Evolutionary conservation across 2,329 filamentous ascomycete genomes (phyloP).

Genomic region (Fusarium solani-melongenae): DNA sequence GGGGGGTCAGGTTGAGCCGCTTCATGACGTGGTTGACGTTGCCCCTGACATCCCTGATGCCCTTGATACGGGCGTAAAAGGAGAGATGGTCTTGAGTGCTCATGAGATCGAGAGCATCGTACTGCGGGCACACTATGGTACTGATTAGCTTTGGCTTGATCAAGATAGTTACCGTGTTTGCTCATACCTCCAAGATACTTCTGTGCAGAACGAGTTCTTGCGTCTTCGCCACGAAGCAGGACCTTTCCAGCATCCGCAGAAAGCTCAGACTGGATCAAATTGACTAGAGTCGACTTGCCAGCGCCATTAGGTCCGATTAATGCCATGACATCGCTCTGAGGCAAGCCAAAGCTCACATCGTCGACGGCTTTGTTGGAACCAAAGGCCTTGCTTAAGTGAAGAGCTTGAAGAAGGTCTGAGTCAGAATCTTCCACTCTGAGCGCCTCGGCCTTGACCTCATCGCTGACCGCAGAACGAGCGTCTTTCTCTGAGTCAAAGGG

Average conservation of each 20-base stretch:
- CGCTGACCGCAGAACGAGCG: background rate
- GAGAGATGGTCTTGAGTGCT: conserved; percentile 81
- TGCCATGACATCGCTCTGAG: conserved; percentile 76
- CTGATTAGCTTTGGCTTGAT: background rate
- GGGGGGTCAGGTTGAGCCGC: conserved; percentile 77
- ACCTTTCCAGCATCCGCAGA: conserved; percentile 63
- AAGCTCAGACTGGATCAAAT: background rate
- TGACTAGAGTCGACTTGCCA: conserved; percentile 79
- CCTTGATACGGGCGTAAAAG: conserved; percentile 85
- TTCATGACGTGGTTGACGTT: conserved; percentile 79
- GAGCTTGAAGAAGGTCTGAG: conserved; percentile 66
- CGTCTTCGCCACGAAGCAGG: conserved; percentile 79
- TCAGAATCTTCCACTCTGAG: conserved; percentile 45
- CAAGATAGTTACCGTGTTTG: conserved; percentile 75
- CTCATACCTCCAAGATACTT: conserved; percentile 75
- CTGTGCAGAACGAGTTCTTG: conserved; percentile 66
- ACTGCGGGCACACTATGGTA: conserved; percentile 84
- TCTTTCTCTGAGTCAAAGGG: background rate
- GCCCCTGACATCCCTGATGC: conserved; percentile 74
- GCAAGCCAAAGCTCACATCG: conserved; percentile 77
- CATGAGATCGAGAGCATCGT: conserved; percentile 86
- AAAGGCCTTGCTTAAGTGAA: conserved; percentile 77
- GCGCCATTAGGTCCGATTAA: conserved; percentile 82
- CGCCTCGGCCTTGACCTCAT: conserved; percentile 14
- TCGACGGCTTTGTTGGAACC: conserved; percentile 73